phyloP scores from a whole-genome alignment of 2,329 filamentous ascomycete genomes.

The Penicillium sclerotiorum region DNA sequence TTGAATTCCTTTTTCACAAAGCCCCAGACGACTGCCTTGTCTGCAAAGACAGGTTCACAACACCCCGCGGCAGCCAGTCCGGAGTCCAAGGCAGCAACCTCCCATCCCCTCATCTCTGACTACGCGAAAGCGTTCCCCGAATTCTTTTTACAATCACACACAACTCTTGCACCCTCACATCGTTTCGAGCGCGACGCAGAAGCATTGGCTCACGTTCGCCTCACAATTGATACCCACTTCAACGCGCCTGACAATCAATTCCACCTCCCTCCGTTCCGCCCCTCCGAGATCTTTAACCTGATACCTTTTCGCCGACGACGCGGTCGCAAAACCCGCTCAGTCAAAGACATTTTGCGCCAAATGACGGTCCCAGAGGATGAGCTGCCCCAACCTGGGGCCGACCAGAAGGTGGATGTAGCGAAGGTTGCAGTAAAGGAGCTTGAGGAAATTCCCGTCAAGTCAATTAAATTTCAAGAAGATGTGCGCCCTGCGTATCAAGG shows the following conservation, averaged over 20 bases:
- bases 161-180: conserved; percentile 64
- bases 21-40: conserved; percentile 36
- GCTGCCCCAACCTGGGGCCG: conserved; percentile 37
- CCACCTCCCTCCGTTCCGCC: conserved; percentile 29
- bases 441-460: conserved; percentile 57
- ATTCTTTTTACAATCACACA: conserved; percentile 76
- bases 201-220: conserved; percentile 56
- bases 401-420: conserved; percentile 24
- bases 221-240: conserved; percentile 50
- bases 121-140: conserved; percentile 76
- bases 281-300: conserved; percentile 40
- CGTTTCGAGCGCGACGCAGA: conserved; percentile 62
- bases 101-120: conserved; percentile 45
- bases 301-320: conserved; percentile 41
- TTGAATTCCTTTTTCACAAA: conserved; percentile 55
- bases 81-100: conserved; percentile 9
- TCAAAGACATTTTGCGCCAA: conserved; percentile 63
- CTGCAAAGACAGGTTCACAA: conserved; percentile 27
- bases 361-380: conserved; percentile 46
- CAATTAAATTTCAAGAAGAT: conserved; percentile 63
- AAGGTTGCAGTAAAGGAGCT: conserved; percentile 45
- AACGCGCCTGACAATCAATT: conserved; percentile 17
- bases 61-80: conserved; percentile 26
- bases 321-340: conserved; percentile 42
- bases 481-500: conserved; percentile 65